Conservation (phyloP, 73 alveolate species). For the Strombidium stylifer region DNA sequence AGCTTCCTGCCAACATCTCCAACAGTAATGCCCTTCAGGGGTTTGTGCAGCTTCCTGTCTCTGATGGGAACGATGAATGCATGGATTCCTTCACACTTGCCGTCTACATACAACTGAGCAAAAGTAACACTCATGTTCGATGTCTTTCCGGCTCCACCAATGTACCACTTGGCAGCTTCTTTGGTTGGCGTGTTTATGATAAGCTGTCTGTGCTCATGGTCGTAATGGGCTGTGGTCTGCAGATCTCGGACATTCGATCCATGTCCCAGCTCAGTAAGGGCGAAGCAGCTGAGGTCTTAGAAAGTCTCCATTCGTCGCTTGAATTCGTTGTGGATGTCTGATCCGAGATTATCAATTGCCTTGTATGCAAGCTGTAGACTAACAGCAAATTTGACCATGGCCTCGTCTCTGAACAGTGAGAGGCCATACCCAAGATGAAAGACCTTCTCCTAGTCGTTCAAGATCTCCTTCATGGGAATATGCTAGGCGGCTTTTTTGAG, state of each 20-base stretch:
- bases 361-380: constrained; percentile 9
- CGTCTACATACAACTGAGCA: constrained; percentile 50
- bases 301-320: constrained; percentile 8
- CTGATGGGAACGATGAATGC: constrained; percentile 76
- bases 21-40: constrained; percentile 10
- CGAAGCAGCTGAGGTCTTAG: constrained; percentile 56
- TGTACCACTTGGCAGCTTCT: constrained; percentile 47
- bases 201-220: constrained; percentile 18
- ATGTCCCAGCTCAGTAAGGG: constrained; percentile 62
- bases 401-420: too few relatives aligned
- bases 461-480: too few relatives aligned
- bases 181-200: constrained; percentile 50
- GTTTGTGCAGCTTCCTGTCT: constrained; percentile 54
- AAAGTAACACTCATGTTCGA: constrained; percentile 43
- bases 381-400: constrained; percentile 24
- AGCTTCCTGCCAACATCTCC: constrained; percentile 52
- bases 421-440: too few relatives aligned
- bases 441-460: too few relatives aligned
- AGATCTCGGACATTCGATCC: constrained; percentile 60
- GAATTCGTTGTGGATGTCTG: constrained; percentile 22
- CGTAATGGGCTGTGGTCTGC: constrained; percentile 48
- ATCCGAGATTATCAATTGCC: constrained; percentile 21
- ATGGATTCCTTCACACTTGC: constrained; percentile 76
- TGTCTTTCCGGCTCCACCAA: constrained; percentile 53
- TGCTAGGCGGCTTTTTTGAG: too few relatives aligned